Base-by-base conservation (phyloP, 2,329 filamentous ascomycete genomes). In the Penicillium verrucosum region DNA sequence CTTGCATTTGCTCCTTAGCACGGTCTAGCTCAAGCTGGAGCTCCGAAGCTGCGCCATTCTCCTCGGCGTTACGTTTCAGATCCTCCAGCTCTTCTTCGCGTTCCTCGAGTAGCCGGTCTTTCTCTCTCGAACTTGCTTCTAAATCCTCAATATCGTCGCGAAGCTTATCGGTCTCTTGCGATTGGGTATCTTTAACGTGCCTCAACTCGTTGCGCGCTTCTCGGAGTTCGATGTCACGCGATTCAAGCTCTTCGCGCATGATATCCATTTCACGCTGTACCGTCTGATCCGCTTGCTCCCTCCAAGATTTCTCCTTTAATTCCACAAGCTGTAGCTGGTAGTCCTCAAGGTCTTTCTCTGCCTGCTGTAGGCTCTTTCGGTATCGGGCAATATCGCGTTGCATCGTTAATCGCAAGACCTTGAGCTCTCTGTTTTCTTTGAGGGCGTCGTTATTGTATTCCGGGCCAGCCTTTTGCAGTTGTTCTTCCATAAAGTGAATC, bases 401-500 rank as follows among this genome's bases (percentile, higher is more conserved):
- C 85, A 97, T 89, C 0, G 90, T 93, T 58, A 95, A 85, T 70
- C 90, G 90, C 75, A 94, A 89, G 57, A 96, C 92, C 74, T 97
- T 97, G 53, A 99, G 85, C 63, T 96, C 92, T 4, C 94, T 95
- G 70, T 99, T 99, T 75, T 99, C 94, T 70, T 90, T 91, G 29
- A 99, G 79, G 4, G 93, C 91, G 30, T 86, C 86, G 73, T 96
- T 89, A 68, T 92, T 95, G 78, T 92, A 94, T 54, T 92, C 91
- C 8, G 90, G 92, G 0, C 93, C 93, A 53, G 89, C 85, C 72
- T 95, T 96, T 51, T 88, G 85, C 48, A 99, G 77, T 14, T 90
- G 90, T 65, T 97, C 91, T 73, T 99, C 92, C 54, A 99, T 82
- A 72, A 96, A 99, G 74, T 97, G 92, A 51, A 97, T 96, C 75